Conservation (phyloP, 306 rosid species). For the Quercus alba region DNA sequence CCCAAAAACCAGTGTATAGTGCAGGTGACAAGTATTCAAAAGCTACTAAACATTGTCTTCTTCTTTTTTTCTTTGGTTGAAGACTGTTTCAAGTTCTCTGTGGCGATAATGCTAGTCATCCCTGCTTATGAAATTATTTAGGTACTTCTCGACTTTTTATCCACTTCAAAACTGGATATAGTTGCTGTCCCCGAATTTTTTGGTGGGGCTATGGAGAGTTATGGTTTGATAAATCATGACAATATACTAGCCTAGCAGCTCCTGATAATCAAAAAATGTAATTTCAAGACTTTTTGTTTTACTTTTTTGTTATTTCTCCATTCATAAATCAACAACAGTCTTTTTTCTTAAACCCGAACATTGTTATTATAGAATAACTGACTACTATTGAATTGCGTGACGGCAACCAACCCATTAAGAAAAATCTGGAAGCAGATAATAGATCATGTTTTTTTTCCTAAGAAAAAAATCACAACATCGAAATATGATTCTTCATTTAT, state of each 20-base stretch:
- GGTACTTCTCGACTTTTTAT: slow-evolving; percentile 46
- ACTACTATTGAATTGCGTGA: not conserved
- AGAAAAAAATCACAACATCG: not conserved
- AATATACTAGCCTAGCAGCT: slow-evolving; percentile 8
- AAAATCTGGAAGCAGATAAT: not conserved
- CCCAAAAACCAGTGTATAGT: not conserved
- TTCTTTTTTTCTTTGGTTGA: not conserved
- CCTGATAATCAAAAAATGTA: not conserved
- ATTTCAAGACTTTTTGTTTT: not conserved
- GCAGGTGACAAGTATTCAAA: not conserved
- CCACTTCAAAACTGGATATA: slow-evolving; percentile 57
- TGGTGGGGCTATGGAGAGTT: slow-evolving; percentile 70
- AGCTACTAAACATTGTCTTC: not conserved
- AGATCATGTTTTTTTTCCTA: not conserved
- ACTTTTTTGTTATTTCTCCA: not conserved
- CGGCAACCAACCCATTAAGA: not conserved
- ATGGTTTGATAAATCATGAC: slow-evolving; percentile 59
- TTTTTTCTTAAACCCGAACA: no score
- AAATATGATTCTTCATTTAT: not conserved
- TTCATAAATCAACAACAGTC: not conserved
- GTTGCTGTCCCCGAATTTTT: slow-evolving; percentile 57
- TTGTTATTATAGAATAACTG: no score
- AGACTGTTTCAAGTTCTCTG: not conserved
- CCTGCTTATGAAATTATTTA: slow-evolving; percentile 10
- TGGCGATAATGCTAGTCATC: not conserved